Conservation (phyloP, 2,329 filamentous ascomycete species). For the Colletotrichum filicis region DNA sequence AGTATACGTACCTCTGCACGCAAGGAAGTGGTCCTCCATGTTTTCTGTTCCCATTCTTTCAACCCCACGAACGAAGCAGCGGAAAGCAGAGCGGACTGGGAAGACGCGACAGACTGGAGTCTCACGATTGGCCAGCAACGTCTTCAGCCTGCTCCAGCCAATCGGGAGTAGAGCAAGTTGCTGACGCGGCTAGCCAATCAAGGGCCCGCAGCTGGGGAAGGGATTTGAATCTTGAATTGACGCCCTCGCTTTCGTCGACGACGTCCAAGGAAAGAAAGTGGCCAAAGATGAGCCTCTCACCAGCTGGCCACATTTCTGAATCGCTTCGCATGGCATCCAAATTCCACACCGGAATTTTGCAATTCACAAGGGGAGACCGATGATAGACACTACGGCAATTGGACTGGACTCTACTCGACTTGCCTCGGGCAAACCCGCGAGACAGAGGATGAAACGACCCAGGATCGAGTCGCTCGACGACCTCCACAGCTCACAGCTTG, state of each 20-base stretch:
- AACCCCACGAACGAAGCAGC: constrained; percentile 26
- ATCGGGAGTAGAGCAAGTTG: constrained; percentile 29
- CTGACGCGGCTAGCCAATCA: constrained; percentile 25
- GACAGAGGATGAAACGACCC: constrained; percentile 27
- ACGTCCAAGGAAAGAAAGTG: not conserved
- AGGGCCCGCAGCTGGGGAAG: constrained; percentile 4
- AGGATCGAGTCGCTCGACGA: not conserved
- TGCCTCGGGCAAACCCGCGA: constrained; percentile 31
- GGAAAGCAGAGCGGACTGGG: not conserved
- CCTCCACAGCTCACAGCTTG: not conserved
- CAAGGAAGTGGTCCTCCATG: constrained; percentile 3
- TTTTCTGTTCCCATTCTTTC: not conserved
- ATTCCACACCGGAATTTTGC: not conserved
- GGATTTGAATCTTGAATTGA: constrained; percentile 33
- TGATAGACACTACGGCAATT: not conserved
- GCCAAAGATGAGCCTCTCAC: not conserved
- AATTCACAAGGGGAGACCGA: not conserved
- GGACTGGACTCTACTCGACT: not conserved
- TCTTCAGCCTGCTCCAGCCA: not conserved
- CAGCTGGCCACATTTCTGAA: not conserved
- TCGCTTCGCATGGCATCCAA: not conserved
- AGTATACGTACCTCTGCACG: constrained; percentile 15
- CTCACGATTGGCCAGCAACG: not conserved
- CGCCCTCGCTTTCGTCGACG: constrained; percentile 1
- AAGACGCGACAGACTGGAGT: constrained; percentile 15